Percentiles rank a stretch among this genome's conserved stretches.
phyloP scores from a whole-genome alignment of 2,329 filamentous ascomycete genomes.

The Fusarium subtropicale region DNA sequence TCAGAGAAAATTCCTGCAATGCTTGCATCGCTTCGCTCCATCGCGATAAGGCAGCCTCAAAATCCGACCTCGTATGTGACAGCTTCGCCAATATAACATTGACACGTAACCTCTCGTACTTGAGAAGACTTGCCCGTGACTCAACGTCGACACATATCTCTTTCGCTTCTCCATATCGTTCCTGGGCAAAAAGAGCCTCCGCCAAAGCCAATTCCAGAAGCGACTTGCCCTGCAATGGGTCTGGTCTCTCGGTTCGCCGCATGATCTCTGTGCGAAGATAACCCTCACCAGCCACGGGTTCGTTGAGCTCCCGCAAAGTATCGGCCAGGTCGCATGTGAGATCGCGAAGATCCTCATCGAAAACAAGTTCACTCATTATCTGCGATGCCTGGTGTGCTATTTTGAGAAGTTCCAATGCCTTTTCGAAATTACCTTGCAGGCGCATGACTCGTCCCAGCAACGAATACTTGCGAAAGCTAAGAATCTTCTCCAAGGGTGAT shows the following conservation, averaged over 20 bases:
- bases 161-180: conserved; percentile 30
- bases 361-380: conserved; percentile 20
- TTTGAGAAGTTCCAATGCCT: conserved; percentile 25
- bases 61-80: conserved; percentile 33
- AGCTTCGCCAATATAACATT: conserved; percentile 38
- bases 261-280: conserved; percentile 34
- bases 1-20: conserved; percentile 34
- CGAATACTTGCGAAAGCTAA: conserved; percentile 36
- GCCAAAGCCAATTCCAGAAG: conserved; percentile 38
- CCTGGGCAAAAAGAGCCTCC: conserved; percentile 39
- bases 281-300: conserved; percentile 25
- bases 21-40: conserved; percentile 41
- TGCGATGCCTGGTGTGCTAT: conserved; percentile 17
- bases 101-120: conserved; percentile 37
- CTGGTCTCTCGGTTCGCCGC: conserved; percentile 19
- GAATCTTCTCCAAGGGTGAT: conserved; percentile 29
- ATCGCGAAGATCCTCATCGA: conserved; percentile 40
- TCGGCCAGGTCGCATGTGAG: conserved; percentile 41
- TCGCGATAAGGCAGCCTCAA: conserved; percentile 31
- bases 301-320: conserved; percentile 36
- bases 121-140: conserved; percentile 32
- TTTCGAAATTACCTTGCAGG: conserved; percentile 30
- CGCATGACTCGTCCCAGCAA: conserved; percentile 39
- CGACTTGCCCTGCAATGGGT: conserved; percentile 29
- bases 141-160: conserved; percentile 30